phyloP scores from a whole-genome alignment of 2,329 filamentous ascomycete genomes.

The Fusarium lyarnte region DNA sequence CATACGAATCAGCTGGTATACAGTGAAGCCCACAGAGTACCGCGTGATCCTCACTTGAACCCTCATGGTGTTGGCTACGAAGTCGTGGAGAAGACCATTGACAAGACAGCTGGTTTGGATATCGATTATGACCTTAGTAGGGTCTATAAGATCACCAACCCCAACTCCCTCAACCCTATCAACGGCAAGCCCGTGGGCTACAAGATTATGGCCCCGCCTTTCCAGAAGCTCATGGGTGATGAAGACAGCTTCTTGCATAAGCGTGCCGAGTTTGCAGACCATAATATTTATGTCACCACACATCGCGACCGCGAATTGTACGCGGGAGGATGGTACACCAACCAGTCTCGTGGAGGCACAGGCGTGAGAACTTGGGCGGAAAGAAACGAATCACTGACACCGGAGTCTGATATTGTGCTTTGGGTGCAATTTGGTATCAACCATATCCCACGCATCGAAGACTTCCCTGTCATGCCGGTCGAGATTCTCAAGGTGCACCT shows the following conservation, averaged over 20 bases:
- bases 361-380: constrained; percentile 51
- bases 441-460: constrained; percentile 60
- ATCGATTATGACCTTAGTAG: constrained; percentile 62
- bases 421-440: constrained; percentile 62
- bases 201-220: constrained; percentile 58
- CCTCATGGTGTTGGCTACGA: constrained; percentile 70
- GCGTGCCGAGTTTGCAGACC: constrained; percentile 57
- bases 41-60: constrained; percentile 62
- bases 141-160: constrained; percentile 60
- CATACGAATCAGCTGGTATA: constrained; percentile 59
- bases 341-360: constrained; percentile 53
- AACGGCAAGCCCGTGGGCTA: constrained; percentile 59
- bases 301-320: constrained; percentile 61
- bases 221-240: constrained; percentile 59
- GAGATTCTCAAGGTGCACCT: constrained; percentile 35
- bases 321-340: constrained; percentile 62
- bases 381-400: constrained; percentile 63
- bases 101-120: constrained; percentile 50
- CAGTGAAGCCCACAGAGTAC: constrained; percentile 50
- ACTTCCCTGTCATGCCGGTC: constrained; percentile 59
- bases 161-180: constrained; percentile 34
- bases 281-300: constrained; percentile 61
- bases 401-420: constrained; percentile 72
- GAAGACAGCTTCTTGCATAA: constrained; percentile 53
- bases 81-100: constrained; percentile 58